Base-by-base conservation (phyloP, 768 basidiomycete species). In the Podaxis mareebaensis region DNA sequence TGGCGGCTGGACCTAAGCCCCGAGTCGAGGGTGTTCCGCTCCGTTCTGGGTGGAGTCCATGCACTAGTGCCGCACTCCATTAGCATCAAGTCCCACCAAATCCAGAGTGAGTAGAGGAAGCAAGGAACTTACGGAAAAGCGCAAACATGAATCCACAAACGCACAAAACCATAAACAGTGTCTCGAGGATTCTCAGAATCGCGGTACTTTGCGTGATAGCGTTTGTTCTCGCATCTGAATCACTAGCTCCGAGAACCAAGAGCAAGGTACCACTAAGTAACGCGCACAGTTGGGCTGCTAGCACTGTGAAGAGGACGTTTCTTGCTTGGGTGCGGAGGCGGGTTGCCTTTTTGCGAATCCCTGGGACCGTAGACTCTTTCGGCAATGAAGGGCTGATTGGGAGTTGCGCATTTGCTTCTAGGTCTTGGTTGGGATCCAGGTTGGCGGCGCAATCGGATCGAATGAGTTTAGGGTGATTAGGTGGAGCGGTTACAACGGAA, bases 121-220 rank as follows among this genome's bases (percentile, higher is more conserved):
- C 2, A 17, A 17, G 17, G 54, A 11, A 51, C 61, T 42, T 49
- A 63, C 61, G 54, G 46, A 40, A 51, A 36, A 63, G 57, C 11
- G 61, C 61, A 22, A 63, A n/a, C 20, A 49, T 40, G 36, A 63
- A 44, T 26, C 46, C 54, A 17, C 44, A 63, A 20, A 57, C 39
- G 33, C 46, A 51, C 5, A 63, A n/a, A 30, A 40, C 55, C 44
- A 46, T 57, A n/a, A 56, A 63, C 3, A 40, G 10, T 1, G 54
- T 57, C 44, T 63, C 54, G 11, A 57, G 22, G 10, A 49, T 51
- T 39, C 55, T 49, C 24, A 63, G 54, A 51, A 57, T 22, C 2
- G 46, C 11, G 20, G 55, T 49, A n/a, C n/a, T 26, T 30, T 28
- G 26, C 10, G 42, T 48, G 55, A 57, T 22, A 28, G 54, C 15